These are phyloP conservation scores for Chytridium lagenaria DNA, from an alignment of 371 early-diverging fungal genomes.

Conservation along the genomic window DNA sequence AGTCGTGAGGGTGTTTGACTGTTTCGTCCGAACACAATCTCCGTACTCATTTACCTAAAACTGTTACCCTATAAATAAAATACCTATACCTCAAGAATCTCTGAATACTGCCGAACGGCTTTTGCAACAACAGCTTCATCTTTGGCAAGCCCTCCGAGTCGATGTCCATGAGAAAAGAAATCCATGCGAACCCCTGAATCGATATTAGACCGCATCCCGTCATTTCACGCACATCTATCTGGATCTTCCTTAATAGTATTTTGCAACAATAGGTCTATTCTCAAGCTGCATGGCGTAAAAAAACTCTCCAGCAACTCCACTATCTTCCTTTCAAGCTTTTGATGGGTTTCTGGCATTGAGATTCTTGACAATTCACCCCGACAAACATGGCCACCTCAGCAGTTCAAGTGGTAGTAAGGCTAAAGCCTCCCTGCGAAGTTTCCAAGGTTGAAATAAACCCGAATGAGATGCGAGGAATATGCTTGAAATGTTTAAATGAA, in stretches of 20 bases:
- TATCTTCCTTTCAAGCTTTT: neutral
- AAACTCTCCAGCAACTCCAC: neutral
- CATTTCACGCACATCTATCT: neutral
- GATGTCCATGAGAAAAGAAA: constrained; percentile 17
- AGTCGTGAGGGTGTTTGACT: neutral
- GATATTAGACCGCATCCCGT: neutral
- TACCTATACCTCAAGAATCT: constrained; percentile 27
- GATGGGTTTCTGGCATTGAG: too few species aligned
- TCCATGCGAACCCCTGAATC: constrained; percentile 35
- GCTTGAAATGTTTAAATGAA: neutral
- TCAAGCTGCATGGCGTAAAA: neutral
- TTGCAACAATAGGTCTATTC: neutral
- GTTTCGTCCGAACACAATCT: neutral
- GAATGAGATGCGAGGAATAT: neutral
- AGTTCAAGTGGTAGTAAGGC: neutral
- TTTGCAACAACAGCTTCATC: constrained; percentile 50
- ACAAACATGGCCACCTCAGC: too few species aligned
- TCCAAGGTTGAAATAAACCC: too few species aligned
- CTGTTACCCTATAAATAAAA: constrained; percentile 7
- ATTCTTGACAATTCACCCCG: constrained; percentile 8
- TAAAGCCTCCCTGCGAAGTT: neutral
- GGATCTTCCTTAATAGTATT: neutral
- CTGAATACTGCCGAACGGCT: constrained; percentile 35
- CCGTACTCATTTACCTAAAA: constrained; percentile 39
- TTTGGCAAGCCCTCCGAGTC: constrained; percentile 28